Percentiles rank a stretch among this genome's conserved stretches.
phyloP scores from a whole-genome alignment of 345 rosid genomes.

The Populus tremula region DNA sequence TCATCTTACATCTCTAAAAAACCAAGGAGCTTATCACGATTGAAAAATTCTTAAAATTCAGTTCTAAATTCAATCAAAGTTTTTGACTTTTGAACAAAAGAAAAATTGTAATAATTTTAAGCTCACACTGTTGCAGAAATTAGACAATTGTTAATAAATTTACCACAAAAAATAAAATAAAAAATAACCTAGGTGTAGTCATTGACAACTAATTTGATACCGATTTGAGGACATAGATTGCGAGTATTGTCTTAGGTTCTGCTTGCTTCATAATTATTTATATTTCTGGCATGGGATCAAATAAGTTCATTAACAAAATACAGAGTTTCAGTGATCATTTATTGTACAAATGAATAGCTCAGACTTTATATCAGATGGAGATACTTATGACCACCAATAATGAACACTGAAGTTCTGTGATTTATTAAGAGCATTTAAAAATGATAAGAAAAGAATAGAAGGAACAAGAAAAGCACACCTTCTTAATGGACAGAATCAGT shows the following conservation, averaged over 20 bases:
- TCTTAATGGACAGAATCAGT: conserved; percentile 45
- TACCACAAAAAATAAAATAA: neutral
- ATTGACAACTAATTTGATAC: neutral
- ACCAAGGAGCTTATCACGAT: neutral
- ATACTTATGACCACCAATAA: neutral
- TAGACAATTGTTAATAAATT: neutral
- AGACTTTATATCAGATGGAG: neutral
- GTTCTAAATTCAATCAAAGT: neutral
- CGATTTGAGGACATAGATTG: neutral
- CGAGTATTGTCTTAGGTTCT: neutral
- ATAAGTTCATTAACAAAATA: neutral
- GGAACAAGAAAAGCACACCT: conserved; percentile 37
- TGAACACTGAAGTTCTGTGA: neutral
- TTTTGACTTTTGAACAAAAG: neutral
- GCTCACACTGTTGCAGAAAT: neutral
- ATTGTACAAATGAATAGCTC: neutral
- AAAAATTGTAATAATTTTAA: neutral
- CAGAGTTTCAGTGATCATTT: neutral
- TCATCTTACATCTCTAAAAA: neutral
- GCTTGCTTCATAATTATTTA: neutral
- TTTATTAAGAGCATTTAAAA: neutral
- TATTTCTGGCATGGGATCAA: neutral
- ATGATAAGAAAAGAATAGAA: neutral
- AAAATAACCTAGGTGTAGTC: neutral
- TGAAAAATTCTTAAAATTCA: neutral